Percentiles rank a stretch among this genome's conserved stretches.
Evolutionary conservation across 108 stramenopile species (phyloP).

Genomic region (Cyclotella cryptica): DNA sequence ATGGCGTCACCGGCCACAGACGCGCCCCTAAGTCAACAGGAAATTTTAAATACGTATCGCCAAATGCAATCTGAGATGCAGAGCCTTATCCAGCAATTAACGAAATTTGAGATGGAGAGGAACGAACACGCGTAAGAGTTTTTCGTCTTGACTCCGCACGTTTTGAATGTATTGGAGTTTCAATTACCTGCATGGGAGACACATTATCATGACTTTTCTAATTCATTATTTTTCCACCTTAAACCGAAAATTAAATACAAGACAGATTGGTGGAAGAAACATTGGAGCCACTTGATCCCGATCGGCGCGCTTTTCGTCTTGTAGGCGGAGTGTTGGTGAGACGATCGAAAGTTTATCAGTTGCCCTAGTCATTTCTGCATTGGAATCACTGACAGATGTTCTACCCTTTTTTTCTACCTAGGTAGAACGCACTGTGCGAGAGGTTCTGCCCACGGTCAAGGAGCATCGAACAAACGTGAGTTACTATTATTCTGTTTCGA

Average conservation of each 20-base stretch:
- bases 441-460: constrained; percentile 92
- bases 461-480: constrained; percentile 83
- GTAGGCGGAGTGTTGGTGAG: constrained; percentile 91
- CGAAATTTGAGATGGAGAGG: constrained; percentile 66
- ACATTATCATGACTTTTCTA: no score
- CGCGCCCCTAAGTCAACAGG: constrained; percentile 48
- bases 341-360: neutral
- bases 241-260: no score
- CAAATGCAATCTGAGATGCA: constrained; percentile 66
- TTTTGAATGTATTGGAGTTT: neutral
- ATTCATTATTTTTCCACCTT: no score
- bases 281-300: constrained; percentile 85
- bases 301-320: constrained; percentile 90
- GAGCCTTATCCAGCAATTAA: constrained; percentile 62
- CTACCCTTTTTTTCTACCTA: neutral
- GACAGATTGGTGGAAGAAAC: constrained; percentile 90
- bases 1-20: constrained; percentile 24
- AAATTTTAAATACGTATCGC: constrained; percentile 57
- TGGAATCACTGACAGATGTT: neutral
- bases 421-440: constrained; percentile 93
- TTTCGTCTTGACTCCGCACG: no score
- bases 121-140: constrained; percentile 51
- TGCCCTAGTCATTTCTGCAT: no score
- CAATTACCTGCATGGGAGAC: neutral
- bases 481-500: constrained; percentile 12